phyloP scores from a whole-genome alignment of 768 basidiomycete species.

The Lactarius psammicola region DNA sequence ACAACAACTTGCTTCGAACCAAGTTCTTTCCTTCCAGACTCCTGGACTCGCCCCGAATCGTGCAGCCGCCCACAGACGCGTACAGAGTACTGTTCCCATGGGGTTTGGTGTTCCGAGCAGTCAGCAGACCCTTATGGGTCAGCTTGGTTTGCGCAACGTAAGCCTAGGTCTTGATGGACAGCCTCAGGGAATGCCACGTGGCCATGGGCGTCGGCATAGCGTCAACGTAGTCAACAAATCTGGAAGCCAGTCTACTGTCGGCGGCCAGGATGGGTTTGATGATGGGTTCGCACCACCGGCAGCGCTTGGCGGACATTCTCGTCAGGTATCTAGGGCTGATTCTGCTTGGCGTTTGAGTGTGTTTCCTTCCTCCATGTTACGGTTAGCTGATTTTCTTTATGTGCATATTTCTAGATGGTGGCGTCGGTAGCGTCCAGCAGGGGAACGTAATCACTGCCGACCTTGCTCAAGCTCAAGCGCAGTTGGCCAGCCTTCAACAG shows the following conservation, averaged over 20 bases:
- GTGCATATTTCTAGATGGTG: slow-evolving; percentile 54
- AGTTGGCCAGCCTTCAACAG: slow-evolving; percentile 92
- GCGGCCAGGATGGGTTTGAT: slow-evolving; percentile 70
- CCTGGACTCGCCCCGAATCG: slow-evolving; percentile 69
- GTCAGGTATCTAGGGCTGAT: slow-evolving; percentile 72
- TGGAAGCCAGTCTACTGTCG: slow-evolving; percentile 45
- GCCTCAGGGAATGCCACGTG: slow-evolving; percentile 65
- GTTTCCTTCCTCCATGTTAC: slow-evolving; percentile 36
- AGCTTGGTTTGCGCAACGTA: slow-evolving; percentile 63
- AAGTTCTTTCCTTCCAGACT: slow-evolving; percentile 76
- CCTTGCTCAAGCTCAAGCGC: slow-evolving; percentile 95
- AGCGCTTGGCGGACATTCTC: slow-evolving; percentile 64
- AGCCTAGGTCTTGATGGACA: slow-evolving; percentile 62
- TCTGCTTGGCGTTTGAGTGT: slow-evolving; percentile 87
- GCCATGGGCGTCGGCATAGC: slow-evolving; percentile 86
- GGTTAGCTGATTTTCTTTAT: slow-evolving; percentile 18
- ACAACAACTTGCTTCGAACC: slow-evolving; percentile 85
- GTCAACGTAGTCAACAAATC: slow-evolving; percentile 88
- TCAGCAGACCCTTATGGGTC: slow-evolving; percentile 60
- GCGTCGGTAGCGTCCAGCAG: slow-evolving; percentile 59
- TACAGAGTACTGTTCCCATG: slow-evolving; percentile 80
- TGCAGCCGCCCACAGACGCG: slow-evolving; percentile 64
- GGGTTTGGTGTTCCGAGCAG: slow-evolving; percentile 42
- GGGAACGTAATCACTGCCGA: slow-evolving; percentile 71
- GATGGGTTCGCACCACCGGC: slow-evolving; percentile 71